Evolutionary conservation across 768 basidiomycete species (phyloP).

Genomic region (Xerocomellus intermedius): DNA sequence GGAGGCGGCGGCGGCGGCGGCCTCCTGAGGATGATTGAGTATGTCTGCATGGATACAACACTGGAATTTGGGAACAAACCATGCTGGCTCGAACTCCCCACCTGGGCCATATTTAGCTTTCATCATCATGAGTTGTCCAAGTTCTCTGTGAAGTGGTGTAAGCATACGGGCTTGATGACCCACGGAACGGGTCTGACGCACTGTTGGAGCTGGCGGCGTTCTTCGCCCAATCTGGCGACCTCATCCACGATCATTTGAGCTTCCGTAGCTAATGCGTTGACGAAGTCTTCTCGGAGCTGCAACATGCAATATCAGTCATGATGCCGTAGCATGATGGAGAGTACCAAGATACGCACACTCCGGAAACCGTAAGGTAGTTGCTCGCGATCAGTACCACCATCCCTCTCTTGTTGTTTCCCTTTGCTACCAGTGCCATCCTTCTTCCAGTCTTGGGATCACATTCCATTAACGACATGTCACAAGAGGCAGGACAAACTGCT

Average conservation of each 20-base stretch:
- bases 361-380: not conserved
- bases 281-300: not conserved
- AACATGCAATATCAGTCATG: not conserved
- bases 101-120: constrained; percentile 80
- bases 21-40: not conserved
- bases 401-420: not conserved
- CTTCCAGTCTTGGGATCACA: not conserved
- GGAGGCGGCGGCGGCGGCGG: not conserved
- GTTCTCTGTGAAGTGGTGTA: constrained; percentile 40
- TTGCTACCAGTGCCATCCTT: not conserved
- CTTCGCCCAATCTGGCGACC: not conserved
- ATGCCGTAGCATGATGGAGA: not conserved
- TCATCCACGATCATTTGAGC: not conserved
- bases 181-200: not conserved
- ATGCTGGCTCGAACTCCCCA: constrained; percentile 80
- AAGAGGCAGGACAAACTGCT: not conserved
- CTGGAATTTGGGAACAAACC: constrained; percentile 40
- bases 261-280: not conserved
- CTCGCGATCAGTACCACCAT: not conserved
- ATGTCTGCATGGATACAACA: not conserved
- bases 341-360: not conserved
- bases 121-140: constrained; percentile 67
- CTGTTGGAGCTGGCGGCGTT: not conserved
- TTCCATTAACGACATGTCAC: not conserved
- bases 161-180: not conserved